Conservation (phyloP, 2,329 filamentous ascomycete genomes). For the Cladophialophora bantiana region DNA sequence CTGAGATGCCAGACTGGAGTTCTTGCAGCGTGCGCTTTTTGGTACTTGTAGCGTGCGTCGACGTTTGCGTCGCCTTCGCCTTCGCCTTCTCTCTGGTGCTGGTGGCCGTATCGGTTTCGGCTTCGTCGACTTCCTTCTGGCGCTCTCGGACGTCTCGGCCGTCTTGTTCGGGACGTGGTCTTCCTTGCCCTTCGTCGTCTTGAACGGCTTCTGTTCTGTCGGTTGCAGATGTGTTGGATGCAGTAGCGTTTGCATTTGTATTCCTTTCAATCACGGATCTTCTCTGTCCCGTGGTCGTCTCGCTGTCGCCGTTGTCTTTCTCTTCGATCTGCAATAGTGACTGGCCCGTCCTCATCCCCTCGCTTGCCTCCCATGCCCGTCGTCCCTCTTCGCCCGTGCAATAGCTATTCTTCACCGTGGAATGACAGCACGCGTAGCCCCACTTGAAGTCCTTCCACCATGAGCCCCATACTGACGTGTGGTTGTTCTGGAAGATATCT, state of each 20-base stretch:
- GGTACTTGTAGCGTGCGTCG: slow-evolving; percentile 18
- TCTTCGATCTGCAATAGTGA: slow-evolving; percentile 48
- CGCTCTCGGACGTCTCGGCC: slow-evolving; percentile 14
- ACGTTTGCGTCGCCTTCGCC: slow-evolving; percentile 18
- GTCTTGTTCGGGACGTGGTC: slow-evolving; percentile 23
- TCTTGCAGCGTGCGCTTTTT: slow-evolving; percentile 81
- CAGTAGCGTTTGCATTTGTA: too few species aligned
- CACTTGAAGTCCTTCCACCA: slow-evolving; percentile 97
- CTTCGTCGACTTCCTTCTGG: slow-evolving; percentile 41
- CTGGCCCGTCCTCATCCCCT: slow-evolving; percentile 62
- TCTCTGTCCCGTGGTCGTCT: slow-evolving; percentile 1
- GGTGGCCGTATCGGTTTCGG: neutral
- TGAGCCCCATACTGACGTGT: slow-evolving; percentile 91
- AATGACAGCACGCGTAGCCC: slow-evolving; percentile 96
- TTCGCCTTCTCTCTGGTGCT: slow-evolving; percentile 20
- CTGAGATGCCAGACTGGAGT: slow-evolving; percentile 77
- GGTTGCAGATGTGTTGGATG: neutral
- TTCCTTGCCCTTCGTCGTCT: slow-evolving; percentile 41
- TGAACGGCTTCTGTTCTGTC: slow-evolving; percentile 15
- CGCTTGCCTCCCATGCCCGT: slow-evolving; percentile 77
- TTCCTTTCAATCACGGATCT: neutral
- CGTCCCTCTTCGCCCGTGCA: slow-evolving; percentile 93
- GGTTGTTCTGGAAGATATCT: slow-evolving; percentile 87
- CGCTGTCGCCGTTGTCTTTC: slow-evolving; percentile 36
- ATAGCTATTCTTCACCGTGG: slow-evolving; percentile 93